Conservation (phyloP, 805 yeast genomes). For the Candida suzukii region DNA sequence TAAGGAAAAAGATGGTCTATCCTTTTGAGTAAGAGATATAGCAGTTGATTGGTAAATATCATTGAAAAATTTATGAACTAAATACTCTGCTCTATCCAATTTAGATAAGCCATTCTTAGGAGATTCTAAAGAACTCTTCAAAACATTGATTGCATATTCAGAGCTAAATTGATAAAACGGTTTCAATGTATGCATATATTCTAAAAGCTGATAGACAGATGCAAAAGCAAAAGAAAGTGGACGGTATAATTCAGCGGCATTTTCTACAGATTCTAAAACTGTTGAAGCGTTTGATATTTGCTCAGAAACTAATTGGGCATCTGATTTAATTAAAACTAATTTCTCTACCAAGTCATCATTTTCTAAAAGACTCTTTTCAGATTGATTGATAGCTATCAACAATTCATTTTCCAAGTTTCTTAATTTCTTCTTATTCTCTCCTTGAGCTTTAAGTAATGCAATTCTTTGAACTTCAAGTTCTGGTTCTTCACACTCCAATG, state of each 20-base stretch:
- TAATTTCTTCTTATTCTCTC: conserved; percentile 51
- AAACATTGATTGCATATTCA: conserved; percentile 32
- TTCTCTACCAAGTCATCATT: conserved; percentile 52
- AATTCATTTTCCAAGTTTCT: conserved; percentile 51
- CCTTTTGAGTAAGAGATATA: conserved; percentile 37
- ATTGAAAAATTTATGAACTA: conserved; percentile 28
- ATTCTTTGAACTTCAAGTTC: conserved; percentile 54
- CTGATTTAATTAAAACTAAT: conserved; percentile 58
- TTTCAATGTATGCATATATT: conserved; percentile 33
- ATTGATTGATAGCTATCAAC: conserved; percentile 46
- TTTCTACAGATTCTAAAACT: conserved; percentile 50
- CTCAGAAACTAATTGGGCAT: conserved; percentile 44
- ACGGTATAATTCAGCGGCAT: conserved; percentile 34
- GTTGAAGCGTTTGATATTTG: conserved; percentile 48
- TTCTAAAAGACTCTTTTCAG: conserved; percentile 61
- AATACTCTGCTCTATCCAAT: background rate
- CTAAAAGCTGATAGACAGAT: conserved; percentile 39
- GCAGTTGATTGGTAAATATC: conserved; percentile 40
- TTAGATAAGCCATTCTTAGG: background rate
- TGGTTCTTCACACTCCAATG: conserved; percentile 53
- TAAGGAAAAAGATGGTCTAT: conserved; percentile 38
- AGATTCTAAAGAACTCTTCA: background rate
- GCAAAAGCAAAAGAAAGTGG: conserved; percentile 54
- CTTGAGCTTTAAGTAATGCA: conserved; percentile 46
- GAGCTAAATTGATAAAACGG: conserved; percentile 56